phyloP scores from a whole-genome alignment of 176 grass and related monocot genomes.

The Cymbopogon citratus region DNA sequence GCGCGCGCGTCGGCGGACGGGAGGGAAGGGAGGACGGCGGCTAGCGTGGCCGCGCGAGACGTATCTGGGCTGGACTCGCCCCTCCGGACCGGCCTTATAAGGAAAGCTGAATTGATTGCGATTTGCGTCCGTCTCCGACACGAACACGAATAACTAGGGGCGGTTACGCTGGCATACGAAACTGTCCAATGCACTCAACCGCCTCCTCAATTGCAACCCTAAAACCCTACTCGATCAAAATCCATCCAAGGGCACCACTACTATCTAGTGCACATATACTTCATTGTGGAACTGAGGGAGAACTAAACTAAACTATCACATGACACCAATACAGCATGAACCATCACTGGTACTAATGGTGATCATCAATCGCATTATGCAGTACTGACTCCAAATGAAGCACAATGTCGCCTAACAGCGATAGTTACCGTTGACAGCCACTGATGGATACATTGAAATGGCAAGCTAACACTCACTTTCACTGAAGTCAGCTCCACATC shows the following conservation, averaged over 20 bases:
- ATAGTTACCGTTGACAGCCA: not conserved
- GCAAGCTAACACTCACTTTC: not conserved
- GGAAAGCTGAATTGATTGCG: not conserved
- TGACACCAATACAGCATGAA: not conserved
- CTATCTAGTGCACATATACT: no score
- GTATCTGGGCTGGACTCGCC: not conserved
- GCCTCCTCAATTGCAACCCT: not conserved
- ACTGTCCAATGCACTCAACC: no score
- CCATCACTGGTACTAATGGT: no score
- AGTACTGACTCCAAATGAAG: not conserved
- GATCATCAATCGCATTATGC: not conserved
- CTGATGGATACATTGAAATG: not conserved
- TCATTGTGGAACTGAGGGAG: not conserved
- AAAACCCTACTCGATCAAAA: not conserved
- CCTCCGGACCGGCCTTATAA: not conserved
- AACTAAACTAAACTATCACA: not conserved
- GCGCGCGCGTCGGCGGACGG: no score
- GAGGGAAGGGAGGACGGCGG: not conserved
- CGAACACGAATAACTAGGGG: not conserved
- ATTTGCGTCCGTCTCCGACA: not conserved
- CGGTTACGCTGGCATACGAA: no score
- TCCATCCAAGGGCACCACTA: no score
- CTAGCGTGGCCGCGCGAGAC: not conserved
- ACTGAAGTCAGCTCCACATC: not conserved
- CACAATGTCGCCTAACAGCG: not conserved